These are phyloP conservation scores for Trichomonas gallinae DNA, from an alignment of 208 protist species.

Conservation along the genomic window DNA sequence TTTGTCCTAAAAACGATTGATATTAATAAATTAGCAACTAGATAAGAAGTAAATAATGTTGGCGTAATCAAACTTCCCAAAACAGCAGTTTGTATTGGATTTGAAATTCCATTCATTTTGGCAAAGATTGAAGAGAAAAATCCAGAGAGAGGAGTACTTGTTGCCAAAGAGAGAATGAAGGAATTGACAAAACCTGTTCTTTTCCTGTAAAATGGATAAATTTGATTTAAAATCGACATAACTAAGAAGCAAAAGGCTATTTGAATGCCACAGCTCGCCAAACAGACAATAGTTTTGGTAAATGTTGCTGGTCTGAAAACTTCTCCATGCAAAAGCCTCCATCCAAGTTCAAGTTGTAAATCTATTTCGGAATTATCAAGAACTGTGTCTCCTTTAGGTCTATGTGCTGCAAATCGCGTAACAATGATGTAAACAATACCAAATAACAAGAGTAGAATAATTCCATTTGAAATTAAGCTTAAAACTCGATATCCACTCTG, in stretches of 20 bases:
- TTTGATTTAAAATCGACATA: background rate
- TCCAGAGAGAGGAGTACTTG: background rate
- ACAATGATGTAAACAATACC: background rate
- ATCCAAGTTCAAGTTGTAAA: constrained; percentile 28
- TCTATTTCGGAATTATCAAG: background rate
- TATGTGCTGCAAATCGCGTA: background rate
- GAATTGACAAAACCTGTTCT: background rate
- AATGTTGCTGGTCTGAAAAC: constrained; percentile 36
- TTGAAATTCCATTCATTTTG: background rate
- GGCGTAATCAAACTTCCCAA: background rate
- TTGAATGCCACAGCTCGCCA: background rate
- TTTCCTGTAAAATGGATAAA: background rate
- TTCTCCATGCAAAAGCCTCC: constrained; percentile 45
- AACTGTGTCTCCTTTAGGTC: background rate
- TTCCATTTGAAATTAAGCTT: background rate
- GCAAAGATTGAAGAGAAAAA: background rate
- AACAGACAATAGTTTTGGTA: background rate
- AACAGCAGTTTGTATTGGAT: background rate
- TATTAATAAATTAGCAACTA: background rate
- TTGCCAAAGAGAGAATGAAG: background rate
- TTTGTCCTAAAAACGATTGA: background rate
- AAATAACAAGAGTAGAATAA: background rate
- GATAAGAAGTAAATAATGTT: background rate
- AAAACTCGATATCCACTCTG: background rate
- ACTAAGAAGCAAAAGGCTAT: background rate